phyloP scores from a whole-genome alignment of 1,139 yeast genomes.

The Geotrichum candidum region DNA sequence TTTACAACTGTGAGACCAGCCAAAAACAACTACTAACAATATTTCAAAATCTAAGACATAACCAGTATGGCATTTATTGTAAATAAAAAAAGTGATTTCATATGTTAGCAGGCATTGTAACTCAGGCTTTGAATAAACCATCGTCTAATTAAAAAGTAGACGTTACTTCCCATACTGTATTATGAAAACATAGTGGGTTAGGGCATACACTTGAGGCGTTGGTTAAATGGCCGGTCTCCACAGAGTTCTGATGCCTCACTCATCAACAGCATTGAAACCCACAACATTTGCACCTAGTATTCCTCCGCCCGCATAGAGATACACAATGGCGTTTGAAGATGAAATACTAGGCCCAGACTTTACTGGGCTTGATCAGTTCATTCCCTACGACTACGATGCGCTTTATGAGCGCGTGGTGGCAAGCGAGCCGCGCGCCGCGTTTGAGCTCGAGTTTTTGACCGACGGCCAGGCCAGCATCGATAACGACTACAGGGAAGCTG shows the following conservation, averaged over 20 bases:
- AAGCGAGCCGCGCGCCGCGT: slow-evolving; percentile 13
- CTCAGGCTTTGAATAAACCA: not conserved
- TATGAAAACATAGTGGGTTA: not conserved
- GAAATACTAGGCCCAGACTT: slow-evolving; percentile 11
- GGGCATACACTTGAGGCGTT: not conserved
- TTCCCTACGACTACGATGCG: not conserved
- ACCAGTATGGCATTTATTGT: too few species aligned
- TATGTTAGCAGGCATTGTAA: too few species aligned
- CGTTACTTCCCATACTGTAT: not conserved
- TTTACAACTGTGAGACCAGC: too few species aligned
- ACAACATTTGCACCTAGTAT: not conserved
- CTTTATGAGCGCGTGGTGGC: slow-evolving; percentile 4
- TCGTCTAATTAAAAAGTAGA: too few species aligned
- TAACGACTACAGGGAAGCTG: not conserved
- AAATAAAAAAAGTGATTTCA: too few species aligned
- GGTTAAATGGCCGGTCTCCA: not conserved
- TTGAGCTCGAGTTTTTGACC: slow-evolving; percentile 6
- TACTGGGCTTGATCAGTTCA: slow-evolving; percentile 4
- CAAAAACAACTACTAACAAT: too few species aligned
- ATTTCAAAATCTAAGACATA: too few species aligned
- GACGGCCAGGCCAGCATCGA: slow-evolving; percentile 1
- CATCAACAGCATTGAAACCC: not conserved
- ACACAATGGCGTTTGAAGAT: slow-evolving; percentile 10
- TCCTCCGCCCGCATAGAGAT: not conserved
- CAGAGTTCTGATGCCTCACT: not conserved